Base-by-base conservation (phyloP, 108 stramenopile species). In the Craspedostauros australis region DNA sequence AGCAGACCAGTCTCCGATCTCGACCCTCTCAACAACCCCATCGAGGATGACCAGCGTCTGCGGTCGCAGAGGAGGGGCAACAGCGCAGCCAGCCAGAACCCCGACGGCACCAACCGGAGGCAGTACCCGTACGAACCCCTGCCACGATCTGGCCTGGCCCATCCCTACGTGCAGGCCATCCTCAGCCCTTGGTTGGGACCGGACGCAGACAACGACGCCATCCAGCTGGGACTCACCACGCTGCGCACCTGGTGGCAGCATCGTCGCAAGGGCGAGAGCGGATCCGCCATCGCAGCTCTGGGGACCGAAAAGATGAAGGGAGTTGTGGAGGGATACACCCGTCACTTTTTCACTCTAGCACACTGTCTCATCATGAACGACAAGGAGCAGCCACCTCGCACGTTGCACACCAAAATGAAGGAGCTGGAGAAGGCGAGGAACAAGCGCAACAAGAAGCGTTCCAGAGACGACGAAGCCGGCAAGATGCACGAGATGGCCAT, bases 161-260 rank as follows among this genome's bases (percentile, higher is more conserved):
- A 92, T 68, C 91, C 91, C 41, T 92, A 80, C 51, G 91, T 92
- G 6, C 91, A 92, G 59, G 91, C 91, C 23, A 86, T 92, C 41
- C 69, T 92, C 20, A 80, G 75, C 55, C 91, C 91, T 24, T 92
- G 91, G 91, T 65, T 92, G 8, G 91, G 91, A 18, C 82, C 91
- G 3, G 86, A 92, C 57, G 91, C 91, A 32, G 86, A 92, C 52
- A 78, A 84, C 44, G 86, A 92, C 48, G 91, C 86, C 50, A 92
- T 88, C 50, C 84, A 84, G 54, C 53, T 92, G 36, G 91, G 91
- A 30, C 62, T 92, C 12, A 92, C 86, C 20, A 88, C 91, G 1
- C 65, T 92, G 2, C 68, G 91, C 7, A 92, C 91, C 2, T 92
- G 91, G 91, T 92, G 91, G 91, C 91, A 92, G 60, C 91, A 92